Percentiles rank a stretch among this genome's conserved stretches.
phyloP scores from a whole-genome alignment of 2,329 filamentous ascomycete genomes.

The Metarhizium humberi region DNA sequence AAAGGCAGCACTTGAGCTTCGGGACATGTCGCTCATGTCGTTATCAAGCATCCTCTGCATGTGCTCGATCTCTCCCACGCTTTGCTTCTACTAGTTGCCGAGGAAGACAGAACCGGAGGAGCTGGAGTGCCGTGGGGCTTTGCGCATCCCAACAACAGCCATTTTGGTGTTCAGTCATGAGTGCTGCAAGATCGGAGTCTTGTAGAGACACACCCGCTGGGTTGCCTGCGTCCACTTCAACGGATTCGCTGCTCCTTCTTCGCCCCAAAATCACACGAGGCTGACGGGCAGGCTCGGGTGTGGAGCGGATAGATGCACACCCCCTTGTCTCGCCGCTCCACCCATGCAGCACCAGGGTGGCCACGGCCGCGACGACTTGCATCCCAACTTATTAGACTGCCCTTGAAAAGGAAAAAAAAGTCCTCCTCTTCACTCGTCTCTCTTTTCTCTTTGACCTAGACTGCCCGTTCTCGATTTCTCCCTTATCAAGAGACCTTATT shows the following conservation, averaged over 20 bases:
- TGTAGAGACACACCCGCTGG: not conserved
- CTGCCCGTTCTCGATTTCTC: not conserved
- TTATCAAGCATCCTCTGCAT: too few species aligned
- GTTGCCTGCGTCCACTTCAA: not conserved
- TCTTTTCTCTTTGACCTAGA: not conserved
- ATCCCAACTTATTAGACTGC: constrained; percentile 1
- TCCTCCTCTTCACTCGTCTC: not conserved
- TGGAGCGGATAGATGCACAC: not conserved
- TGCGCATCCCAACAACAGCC: constrained; percentile 5
- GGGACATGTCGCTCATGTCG: too few species aligned
- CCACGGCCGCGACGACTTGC: not conserved
- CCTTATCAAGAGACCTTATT: not conserved
- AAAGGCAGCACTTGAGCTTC: too few species aligned
- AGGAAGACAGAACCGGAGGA: not conserved
- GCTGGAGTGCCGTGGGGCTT: not conserved
- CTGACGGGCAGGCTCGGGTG: not conserved
- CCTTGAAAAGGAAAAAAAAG: not conserved
- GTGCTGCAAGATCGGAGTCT: not conserved
- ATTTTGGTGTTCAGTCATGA: not conserved
- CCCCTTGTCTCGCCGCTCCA: not conserved
- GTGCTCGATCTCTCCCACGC: too few species aligned
- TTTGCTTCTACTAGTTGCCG: not conserved
- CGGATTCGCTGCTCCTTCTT: too few species aligned
- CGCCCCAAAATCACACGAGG: too few species aligned
- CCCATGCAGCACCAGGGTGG: not conserved